Evolutionary conservation across 352 stramenopile genomes (phyloP), one percentile per base, ranked within the genome.

Genomic region (Thraustochytrium striatum): DNA sequence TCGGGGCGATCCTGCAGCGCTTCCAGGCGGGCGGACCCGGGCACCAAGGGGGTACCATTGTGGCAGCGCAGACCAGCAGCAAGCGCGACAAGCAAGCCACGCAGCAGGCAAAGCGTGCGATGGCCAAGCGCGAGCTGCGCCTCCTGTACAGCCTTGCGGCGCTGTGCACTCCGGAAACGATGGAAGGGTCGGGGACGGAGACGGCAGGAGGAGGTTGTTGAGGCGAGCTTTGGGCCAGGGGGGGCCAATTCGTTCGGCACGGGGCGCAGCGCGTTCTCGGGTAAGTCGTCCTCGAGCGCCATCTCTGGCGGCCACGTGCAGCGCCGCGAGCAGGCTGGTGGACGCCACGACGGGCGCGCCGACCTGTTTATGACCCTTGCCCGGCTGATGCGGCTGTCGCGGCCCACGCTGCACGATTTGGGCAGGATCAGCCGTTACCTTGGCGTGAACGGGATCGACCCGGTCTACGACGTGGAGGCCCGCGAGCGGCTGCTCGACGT

Each of bases 401-500:
- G 35, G 30, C 8, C 28, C 7, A 9, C 16, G 11, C n/a, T 33
- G 25, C n/a, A 70, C 9, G 59, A n/a, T n/a, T n/a, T 38, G 36
- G 33, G 30, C 9, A 50, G 30, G 36, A 30, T 75, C 16, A 43
- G 32, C 8, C 52, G 33, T 9, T 32, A 61, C 41, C 52, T 75
- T 43, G 65, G 65, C 30, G 39, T 75, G 28, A 3, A n/a, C 5
- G 30, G 25, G 1, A 61, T 75, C 1, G 65, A 75, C 35, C 65
- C 65, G 9, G 30, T 75, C 19, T 75, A 62, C 65, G 65, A 75
- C 50, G 3, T 72, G 3, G 41, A 61, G 8, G 36, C 65, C 3
- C 44, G 65, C 32, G 9, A 11, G 11, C 19, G 25, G 65, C 44
- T 75, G 21, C 33, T 75, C 30, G 21, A 58, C 11, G 25, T 52